Evolutionary conservation across 106 monocot species (phyloP).

Genomic region (Dendrobium catenatum): DNA sequence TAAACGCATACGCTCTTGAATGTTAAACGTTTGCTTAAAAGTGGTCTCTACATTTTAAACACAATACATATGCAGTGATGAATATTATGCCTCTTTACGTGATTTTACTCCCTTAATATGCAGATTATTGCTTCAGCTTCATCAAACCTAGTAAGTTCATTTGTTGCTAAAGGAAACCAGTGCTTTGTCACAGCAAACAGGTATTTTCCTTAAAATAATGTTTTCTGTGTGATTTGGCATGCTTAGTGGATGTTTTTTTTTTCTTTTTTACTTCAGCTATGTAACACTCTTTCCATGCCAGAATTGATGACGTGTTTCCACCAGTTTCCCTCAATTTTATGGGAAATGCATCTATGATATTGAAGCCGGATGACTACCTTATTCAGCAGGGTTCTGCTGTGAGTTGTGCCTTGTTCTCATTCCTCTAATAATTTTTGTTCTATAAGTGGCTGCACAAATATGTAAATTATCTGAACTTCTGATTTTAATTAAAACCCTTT

Average conservation of each 20-base stretch:
- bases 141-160: constrained; percentile 28
- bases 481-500: not conserved
- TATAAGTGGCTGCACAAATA: too few species aligned
- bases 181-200: constrained; percentile 73
- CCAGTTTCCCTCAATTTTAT: constrained; percentile 64
- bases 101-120: not conserved
- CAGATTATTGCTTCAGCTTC: constrained; percentile 58
- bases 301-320: constrained; percentile 66
- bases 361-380: constrained; percentile 87
- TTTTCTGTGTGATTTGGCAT: not conserved
- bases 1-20: not conserved
- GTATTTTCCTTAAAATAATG: constrained; percentile 20
- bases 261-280: not conserved
- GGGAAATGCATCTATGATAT: constrained; percentile 51
- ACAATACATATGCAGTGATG: not conserved
- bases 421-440: constrained; percentile 1
- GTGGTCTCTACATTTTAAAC: not conserved
- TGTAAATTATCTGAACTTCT: not conserved
- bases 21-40: not conserved
- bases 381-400: constrained; percentile 73
- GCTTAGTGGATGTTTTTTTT: not conserved
- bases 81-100: not conserved
- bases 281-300: constrained; percentile 15
- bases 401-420: constrained; percentile 20
- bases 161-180: constrained; percentile 50